phyloP scores from a whole-genome alignment of 2,329 filamentous ascomycete species.

The Lithohypha guttulata region DNA sequence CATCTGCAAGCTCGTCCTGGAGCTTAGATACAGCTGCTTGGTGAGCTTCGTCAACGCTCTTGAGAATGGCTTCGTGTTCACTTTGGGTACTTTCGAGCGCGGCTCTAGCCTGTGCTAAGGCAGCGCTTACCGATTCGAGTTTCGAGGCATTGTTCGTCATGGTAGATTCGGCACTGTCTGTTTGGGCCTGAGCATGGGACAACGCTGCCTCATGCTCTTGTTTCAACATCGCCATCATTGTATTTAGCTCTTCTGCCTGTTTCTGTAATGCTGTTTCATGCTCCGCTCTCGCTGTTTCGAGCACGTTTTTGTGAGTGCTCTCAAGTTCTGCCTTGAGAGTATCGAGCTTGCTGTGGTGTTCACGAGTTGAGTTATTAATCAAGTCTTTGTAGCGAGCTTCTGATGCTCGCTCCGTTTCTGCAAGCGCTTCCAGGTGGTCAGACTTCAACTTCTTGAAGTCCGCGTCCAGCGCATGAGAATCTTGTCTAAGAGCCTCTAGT shows the following conservation, averaged over 20 bases:
- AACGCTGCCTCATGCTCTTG: slow-evolving; percentile 53
- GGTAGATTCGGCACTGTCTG: slow-evolving; percentile 25
- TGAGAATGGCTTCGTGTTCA: slow-evolving; percentile 3
- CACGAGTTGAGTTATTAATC: slow-evolving; percentile 28
- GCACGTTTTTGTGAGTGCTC: slow-evolving; percentile 26
- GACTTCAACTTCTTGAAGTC: slow-evolving; percentile 28
- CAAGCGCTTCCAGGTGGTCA: slow-evolving; percentile 26
- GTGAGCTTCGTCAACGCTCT: slow-evolving; percentile 9
- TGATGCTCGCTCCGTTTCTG: slow-evolving; percentile 18
- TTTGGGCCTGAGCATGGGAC: slow-evolving; percentile 42
- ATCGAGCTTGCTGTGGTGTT: slow-evolving; percentile 28
- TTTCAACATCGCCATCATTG: slow-evolving; percentile 30
- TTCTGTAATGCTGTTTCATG: slow-evolving; percentile 24
- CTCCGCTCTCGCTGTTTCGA: slow-evolving; percentile 27
- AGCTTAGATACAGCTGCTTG: slow-evolving; percentile 12
- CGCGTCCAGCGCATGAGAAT: slow-evolving; percentile 19
- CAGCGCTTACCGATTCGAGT: slow-evolving; percentile 7
- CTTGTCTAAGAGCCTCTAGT: slow-evolving; percentile 12
- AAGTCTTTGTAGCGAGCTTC: slow-evolving; percentile 18
- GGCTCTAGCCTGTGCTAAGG: background rate
- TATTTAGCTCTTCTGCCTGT: background rate
- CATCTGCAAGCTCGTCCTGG: background rate
- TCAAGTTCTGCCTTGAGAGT: slow-evolving; percentile 28
- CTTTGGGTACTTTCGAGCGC: background rate
- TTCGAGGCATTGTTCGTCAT: slow-evolving; percentile 6